A percentile compares a stretch with the other conserved stretches of the same genome.
phyloP scores from a whole-genome alignment of 805 yeast species.

The Candida ulmi region DNA sequence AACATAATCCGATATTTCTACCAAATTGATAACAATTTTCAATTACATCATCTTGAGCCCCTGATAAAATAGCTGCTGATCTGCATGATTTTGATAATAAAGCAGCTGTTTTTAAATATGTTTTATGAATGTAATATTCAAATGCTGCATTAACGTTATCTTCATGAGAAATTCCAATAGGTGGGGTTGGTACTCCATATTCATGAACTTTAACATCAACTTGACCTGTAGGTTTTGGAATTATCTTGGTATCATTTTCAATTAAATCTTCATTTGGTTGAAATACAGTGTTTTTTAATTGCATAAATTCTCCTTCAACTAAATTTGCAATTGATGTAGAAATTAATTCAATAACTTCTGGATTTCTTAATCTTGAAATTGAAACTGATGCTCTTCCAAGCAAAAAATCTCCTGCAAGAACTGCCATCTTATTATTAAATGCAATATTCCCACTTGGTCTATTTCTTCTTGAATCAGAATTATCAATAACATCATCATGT shows the following conservation, averaged over 20 bases:
- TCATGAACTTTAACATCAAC: slow-evolving; percentile 46
- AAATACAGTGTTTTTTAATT: slow-evolving; percentile 85
- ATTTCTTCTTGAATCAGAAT: slow-evolving; percentile 83
- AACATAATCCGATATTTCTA: slow-evolving; percentile 87
- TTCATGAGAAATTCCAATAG: slow-evolving; percentile 41
- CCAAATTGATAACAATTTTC: slow-evolving; percentile 91
- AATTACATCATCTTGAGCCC: slow-evolving; percentile 67
- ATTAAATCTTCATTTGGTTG: slow-evolving; percentile 40
- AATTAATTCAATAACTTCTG: slow-evolving; percentile 94
- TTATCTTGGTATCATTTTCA: slow-evolving; percentile 39
- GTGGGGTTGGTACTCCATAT: slow-evolving; percentile 26
- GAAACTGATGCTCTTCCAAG: slow-evolving; percentile 96
- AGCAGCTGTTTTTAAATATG: slow-evolving; percentile 92
- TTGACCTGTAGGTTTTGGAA: slow-evolving; percentile 56
- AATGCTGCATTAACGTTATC: slow-evolving; percentile 82
- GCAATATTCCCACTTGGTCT: slow-evolving; percentile 89
- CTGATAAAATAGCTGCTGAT: slow-evolving; percentile 89
- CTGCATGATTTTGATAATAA: slow-evolving; percentile 90
- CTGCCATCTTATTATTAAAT: slow-evolving; percentile 95
- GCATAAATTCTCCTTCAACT: slow-evolving; percentile 99
- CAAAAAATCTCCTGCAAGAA: slow-evolving; percentile 92
- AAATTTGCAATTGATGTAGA: slow-evolving; percentile 95
- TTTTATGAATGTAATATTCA: slow-evolving; percentile 91
- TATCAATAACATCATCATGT: slow-evolving; percentile 96
- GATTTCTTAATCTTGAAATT: slow-evolving; percentile 84